Evolutionary conservation across 2,329 filamentous ascomycete species (phyloP), one percentile per base, ranked within the genome.

Genomic region (Ceratocystis alfenasii): DNA sequence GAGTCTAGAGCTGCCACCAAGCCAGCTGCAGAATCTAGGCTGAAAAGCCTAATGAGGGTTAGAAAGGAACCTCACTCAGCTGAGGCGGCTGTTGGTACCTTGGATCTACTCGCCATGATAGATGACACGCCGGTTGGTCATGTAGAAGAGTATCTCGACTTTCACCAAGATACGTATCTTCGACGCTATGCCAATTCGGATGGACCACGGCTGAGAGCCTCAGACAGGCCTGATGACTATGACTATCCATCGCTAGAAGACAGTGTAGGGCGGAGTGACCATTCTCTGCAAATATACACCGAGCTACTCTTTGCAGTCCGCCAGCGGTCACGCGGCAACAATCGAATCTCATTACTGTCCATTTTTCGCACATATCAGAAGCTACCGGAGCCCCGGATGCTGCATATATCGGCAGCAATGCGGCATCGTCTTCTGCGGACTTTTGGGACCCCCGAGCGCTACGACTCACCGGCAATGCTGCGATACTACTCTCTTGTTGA

Each of bases 401-500:
- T 79, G 3, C 75, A 80, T 63, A 72, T 86, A 1, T 76, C 77
- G 7, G 76, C 77, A 68, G 72, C 74, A 12, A 76, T 84, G 61
- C 82, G 91, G 20, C 84, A 85, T 64, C 74, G 78, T 6, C 77
- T 95, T 22, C 77, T 95, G 64, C 83, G 82, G 65, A 82, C 85
- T 53, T 82, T 96, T 69, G 86, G 87, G 22, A 81, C 83, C 59
- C 82, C 84, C 7, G 78, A 82, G 62, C 79, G 80, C 48, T 81
- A 83, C 66, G 76, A 81, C 62, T 74, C 81, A 17, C 78, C 76
- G 69, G 81, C 84, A 60, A 95, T 91, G 87, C 78, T 89, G 71
- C 87, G 89, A 65, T 97, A 93, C 75, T 87, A 96, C 69, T 84
- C 86, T 4, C 78, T 96, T 28, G 80, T 97, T 20, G 86, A 92